Conservation (phyloP, 23 red algal species). For the Gracilaria gracilis region DNA sequence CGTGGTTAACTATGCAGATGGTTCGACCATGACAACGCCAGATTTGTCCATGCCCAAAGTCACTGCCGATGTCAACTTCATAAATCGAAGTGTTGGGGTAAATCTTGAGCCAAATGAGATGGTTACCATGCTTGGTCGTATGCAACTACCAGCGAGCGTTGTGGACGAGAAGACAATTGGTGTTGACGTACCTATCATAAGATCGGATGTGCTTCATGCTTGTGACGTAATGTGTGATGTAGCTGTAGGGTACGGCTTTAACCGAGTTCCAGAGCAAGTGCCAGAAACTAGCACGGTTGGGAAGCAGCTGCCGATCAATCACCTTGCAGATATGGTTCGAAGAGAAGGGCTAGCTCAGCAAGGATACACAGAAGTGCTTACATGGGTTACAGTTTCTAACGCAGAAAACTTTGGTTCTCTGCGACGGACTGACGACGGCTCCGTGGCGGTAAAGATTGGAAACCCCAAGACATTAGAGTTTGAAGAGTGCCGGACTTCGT, state of each 20-base stretch:
- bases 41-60: constrained; percentile 67
- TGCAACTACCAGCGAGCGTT: constrained; percentile 80
- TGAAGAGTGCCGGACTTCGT: constrained; percentile 84
- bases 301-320: constrained; percentile 78
- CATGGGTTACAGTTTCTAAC: constrained; percentile 98
- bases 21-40: constrained; percentile 71
- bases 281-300: constrained; percentile 77
- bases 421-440: constrained; percentile 71
- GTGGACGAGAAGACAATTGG: constrained; percentile 63
- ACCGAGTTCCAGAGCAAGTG: constrained; percentile 78
- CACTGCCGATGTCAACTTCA: constrained; percentile 66
- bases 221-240: constrained; percentile 96
- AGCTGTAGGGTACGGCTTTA: constrained; percentile 91
- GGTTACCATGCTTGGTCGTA: constrained; percentile 70
- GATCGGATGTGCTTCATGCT: constrained; percentile 94
- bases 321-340: constrained; percentile 87
- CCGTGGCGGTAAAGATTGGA: constrained; percentile 79
- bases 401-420: constrained; percentile 88
- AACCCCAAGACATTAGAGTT: constrained; percentile 99
- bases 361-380: constrained; percentile 96
- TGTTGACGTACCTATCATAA: constrained; percentile 80
- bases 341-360: constrained; percentile 89
- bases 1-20: constrained; percentile 71
- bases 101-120: constrained; percentile 58
- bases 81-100: constrained; percentile 79